These are phyloP conservation scores for Heritiera fomes DNA, from an alignment of 345 rosid species.

Conservation along the genomic window DNA sequence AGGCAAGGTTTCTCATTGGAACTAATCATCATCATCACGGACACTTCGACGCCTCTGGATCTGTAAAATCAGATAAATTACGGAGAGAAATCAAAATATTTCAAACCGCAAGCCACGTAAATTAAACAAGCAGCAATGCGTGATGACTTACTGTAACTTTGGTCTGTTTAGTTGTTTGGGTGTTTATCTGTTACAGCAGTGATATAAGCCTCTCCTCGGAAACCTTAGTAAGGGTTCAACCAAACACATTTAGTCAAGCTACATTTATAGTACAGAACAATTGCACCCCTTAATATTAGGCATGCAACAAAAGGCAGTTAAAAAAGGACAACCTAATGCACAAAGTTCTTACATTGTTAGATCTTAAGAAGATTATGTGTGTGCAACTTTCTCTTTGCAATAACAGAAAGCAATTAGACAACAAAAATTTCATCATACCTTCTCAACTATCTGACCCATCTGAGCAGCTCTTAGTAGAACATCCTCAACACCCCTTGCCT, in stretches of 20 bases:
- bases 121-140: background rate
- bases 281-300: background rate
- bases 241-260: background rate
- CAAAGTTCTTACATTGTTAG: too few species aligned
- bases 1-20: slow-evolving; percentile 14
- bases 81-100: background rate
- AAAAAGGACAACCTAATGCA: too few species aligned
- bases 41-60: slow-evolving; percentile 94
- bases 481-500: slow-evolving; percentile 94
- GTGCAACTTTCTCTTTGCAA: too few species aligned
- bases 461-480: slow-evolving; percentile 85
- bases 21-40: slow-evolving; percentile 80
- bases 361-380: too few species aligned
- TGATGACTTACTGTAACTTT: slow-evolving; percentile 75
- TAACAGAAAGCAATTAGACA: background rate
- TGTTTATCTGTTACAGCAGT: slow-evolving; percentile 89
- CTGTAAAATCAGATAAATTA: slow-evolving; percentile 39
- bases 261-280: background rate
- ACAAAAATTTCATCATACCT: slow-evolving; percentile 44
- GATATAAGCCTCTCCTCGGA: slow-evolving; percentile 89
- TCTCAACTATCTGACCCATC: slow-evolving; percentile 89
- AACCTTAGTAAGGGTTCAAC: slow-evolving; percentile 45
- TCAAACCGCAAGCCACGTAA: background rate
- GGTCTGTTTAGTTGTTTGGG: slow-evolving; percentile 82
- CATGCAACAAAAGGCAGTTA: background rate